Base-by-base conservation (phyloP, 257 asterid species). In the Jasminum sambac region DNA sequence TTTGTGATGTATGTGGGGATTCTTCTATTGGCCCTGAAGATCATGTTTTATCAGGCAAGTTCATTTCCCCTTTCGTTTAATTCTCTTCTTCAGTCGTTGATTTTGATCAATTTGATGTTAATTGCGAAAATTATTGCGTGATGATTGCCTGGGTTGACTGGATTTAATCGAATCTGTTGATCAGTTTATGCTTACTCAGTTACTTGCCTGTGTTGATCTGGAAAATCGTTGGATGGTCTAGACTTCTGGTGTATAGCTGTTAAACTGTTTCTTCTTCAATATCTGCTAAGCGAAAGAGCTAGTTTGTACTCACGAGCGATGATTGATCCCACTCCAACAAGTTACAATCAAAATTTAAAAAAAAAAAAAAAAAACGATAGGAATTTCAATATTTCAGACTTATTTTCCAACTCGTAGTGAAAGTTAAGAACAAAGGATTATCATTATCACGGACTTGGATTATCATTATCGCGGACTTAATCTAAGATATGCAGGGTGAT, bases 1-100 rank as follows among this genome's bases (percentile, higher is more conserved):
- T 87, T 25, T 90, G 98, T 76, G 96, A 90, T 85, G 94, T 90
- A 46, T 90, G 97, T 75, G 96, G 82, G n/a, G 98, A 93, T 83
- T 84, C 98, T 70, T 84, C 91, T 19, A 81, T 90, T 72, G 96
- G 95, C 67, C 97, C 97, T 11, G 96, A 93, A 85, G 96, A 90
- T 69, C 95, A 87, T 74, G 84, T 87, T 69, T 77, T 93, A 70
- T 74, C 78, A 83, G 96, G 96, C 76, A 67, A 40, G 11, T 19
- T 39, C 50, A 2, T 38, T 30, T 6, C 23, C 12, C 14, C 12
- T 5, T 0, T 12, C n/a, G 37, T 9, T 55, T 34, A 4, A 11
- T 55, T 64, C 6, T 0, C 1, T 5, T 55, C 13, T 21, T 55
- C 5, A 13, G 6, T 55, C 23, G 62, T 2, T 19, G 9, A 24